Conservation (phyloP, 805 yeast genomes). For the Sugiyamaella qingdaonensis region DNA sequence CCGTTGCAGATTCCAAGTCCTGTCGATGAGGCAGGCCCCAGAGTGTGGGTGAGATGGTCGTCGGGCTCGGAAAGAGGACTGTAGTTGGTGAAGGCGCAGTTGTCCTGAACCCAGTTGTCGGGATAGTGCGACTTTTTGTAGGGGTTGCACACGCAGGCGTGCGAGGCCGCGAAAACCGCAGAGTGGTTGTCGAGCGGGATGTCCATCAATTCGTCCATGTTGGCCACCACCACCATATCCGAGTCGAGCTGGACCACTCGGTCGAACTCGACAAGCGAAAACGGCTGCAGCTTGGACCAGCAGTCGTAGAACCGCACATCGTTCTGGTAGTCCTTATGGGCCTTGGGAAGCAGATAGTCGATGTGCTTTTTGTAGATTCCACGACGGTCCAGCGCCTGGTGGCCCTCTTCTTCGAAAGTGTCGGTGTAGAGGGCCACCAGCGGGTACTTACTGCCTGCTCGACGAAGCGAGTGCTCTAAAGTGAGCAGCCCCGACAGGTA, state of each 20-base stretch:
- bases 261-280: constrained; percentile 47
- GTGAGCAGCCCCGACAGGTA: constrained; percentile 52
- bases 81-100: constrained; percentile 45
- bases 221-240: constrained; percentile 54
- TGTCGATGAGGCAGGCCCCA: constrained; percentile 41
- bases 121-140: constrained; percentile 51
- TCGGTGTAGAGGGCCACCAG: constrained; percentile 52
- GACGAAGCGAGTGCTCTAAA: constrained; percentile 44
- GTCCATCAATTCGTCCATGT: constrained; percentile 59
- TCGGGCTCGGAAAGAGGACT: constrained; percentile 7
- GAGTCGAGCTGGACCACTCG: constrained; percentile 53
- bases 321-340: constrained; percentile 42
- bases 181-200: constrained; percentile 35
- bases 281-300: constrained; percentile 59
- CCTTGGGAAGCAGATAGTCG: constrained; percentile 42
- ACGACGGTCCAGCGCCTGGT: constrained; percentile 37
- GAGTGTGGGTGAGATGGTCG: constrained; percentile 17
- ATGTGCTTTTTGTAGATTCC: constrained; percentile 42
- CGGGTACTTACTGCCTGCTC: constrained; percentile 44
- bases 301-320: constrained; percentile 57
- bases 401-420: constrained; percentile 41
- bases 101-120: constrained; percentile 45
- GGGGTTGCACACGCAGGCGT: constrained; percentile 64
- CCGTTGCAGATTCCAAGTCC: constrained; percentile 54
- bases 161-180: constrained; percentile 50